phyloP scores from a whole-genome alignment of 202 grass and related monocot species.

The Musa balbisiana region DNA sequence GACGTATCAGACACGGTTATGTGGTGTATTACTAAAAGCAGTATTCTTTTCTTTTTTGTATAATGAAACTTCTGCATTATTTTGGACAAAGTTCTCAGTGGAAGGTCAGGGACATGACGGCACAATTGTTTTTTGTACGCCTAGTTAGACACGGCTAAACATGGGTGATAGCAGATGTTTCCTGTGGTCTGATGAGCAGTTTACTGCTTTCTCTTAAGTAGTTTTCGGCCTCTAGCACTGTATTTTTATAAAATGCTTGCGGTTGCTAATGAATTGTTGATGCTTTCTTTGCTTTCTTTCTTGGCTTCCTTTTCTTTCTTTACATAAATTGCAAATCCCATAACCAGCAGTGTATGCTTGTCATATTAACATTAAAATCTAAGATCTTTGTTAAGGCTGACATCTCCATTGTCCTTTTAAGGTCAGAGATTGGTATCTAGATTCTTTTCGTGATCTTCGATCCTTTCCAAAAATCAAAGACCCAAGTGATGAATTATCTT shows the following conservation, averaged over 20 bases:
- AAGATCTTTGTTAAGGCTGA: background rate
- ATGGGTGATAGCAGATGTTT: background rate
- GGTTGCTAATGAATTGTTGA: background rate
- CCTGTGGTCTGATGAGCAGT: background rate
- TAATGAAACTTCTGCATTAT: background rate
- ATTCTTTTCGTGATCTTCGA: conserved; percentile 75
- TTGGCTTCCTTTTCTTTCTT: background rate
- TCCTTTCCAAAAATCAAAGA: conserved; percentile 68
- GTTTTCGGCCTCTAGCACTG: background rate
- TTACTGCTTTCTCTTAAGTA: background rate
- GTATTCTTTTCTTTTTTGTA: background rate
- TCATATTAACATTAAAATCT: background rate
- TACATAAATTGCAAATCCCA: background rate
- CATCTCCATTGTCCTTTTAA: conserved; percentile 17
- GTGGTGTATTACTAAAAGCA: background rate
- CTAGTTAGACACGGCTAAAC: too few relatives aligned
- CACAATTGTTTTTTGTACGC: background rate
- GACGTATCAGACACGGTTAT: background rate
- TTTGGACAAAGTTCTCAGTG: background rate
- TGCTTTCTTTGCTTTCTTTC: background rate
- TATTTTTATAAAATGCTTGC: background rate
- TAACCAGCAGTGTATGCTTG: background rate
- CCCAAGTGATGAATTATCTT: conserved; percentile 53
- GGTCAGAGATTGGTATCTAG: conserved; percentile 91
- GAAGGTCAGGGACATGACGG: background rate